Conservation (phyloP, 1,284 basidiomycete genomes). For the Boletus sp. region DNA sequence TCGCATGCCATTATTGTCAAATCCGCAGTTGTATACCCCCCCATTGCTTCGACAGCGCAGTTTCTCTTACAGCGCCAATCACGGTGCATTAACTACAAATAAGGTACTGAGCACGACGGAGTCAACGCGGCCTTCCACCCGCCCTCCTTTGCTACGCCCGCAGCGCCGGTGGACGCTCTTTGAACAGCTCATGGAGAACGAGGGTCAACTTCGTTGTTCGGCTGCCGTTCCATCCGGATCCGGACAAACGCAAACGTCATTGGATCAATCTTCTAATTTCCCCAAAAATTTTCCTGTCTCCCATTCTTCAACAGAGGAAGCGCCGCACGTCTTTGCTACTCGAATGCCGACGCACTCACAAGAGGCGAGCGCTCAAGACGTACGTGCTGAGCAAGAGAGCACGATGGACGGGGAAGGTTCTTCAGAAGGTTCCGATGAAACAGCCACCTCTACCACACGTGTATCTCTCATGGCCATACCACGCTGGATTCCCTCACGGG, state of each 20-base stretch:
- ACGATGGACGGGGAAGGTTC: slow-evolving; percentile 16
- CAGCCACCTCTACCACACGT: slow-evolving; percentile 9
- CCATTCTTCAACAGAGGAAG: slow-evolving; percentile 21
- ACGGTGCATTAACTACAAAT: not conserved
- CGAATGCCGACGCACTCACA: not conserved
- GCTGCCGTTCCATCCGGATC: not conserved
- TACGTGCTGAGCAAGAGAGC: not conserved
- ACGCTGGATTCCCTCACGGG: slow-evolving; percentile 11
- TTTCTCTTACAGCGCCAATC: slow-evolving; percentile 9
- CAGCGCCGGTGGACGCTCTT: slow-evolving; percentile 64
- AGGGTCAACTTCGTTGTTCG: slow-evolving; percentile 40
- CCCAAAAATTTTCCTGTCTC: slow-evolving; percentile 1
- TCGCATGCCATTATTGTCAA: slow-evolving; percentile 18
- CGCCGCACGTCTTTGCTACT: not conserved
- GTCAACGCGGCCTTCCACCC: slow-evolving; percentile 1
- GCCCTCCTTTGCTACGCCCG: slow-evolving; percentile 7
- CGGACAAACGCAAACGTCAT: slow-evolving; percentile 6
- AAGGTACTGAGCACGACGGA: not conserved
- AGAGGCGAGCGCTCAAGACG: not conserved
- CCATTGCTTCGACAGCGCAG: slow-evolving; percentile 15
- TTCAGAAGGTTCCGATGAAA: slow-evolving; percentile 24
- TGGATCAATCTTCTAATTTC: slow-evolving; percentile 3
- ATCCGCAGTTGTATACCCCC: not conserved
- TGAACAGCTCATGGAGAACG: slow-evolving; percentile 66
- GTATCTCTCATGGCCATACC: slow-evolving; percentile 3